These are phyloP conservation scores for Exidia glandulosa DNA, from an alignment of 768 basidiomycete genomes.

Conservation along the genomic window DNA sequence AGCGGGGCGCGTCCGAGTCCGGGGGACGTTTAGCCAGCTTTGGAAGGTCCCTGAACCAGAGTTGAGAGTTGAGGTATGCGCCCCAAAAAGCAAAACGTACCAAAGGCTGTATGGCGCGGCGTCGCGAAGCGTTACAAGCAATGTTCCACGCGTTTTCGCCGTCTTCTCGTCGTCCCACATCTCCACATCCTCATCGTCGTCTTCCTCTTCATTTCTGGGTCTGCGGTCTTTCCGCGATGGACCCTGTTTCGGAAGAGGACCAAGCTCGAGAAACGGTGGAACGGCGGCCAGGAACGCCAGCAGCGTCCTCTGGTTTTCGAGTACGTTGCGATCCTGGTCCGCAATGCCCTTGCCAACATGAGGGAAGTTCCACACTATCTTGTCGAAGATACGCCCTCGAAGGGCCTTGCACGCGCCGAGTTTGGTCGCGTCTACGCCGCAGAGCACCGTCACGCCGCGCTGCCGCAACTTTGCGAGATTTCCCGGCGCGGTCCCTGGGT, in stretches of 20 bases:
- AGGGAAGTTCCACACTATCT: slow-evolving; percentile 91
- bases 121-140: slow-evolving; percentile 81
- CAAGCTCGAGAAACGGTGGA: slow-evolving; percentile 44
- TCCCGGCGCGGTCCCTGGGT: slow-evolving; percentile 52
- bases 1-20: slow-evolving; percentile 50
- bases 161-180: slow-evolving; percentile 8
- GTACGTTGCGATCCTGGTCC: slow-evolving; percentile 87
- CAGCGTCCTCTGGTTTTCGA: slow-evolving; percentile 76
- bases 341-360: slow-evolving; percentile 90
- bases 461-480: slow-evolving; percentile 46
- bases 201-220: slow-evolving; percentile 26
- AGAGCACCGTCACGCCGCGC: slow-evolving; percentile 60
- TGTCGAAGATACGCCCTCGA: slow-evolving; percentile 59
- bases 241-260: slow-evolving; percentile 37
- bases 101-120: slow-evolving; percentile 81
- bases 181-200: slow-evolving; percentile 5
- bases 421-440: slow-evolving; percentile 74
- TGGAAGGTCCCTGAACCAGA: slow-evolving; percentile 53
- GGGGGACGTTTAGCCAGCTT: slow-evolving; percentile 68
- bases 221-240: slow-evolving; percentile 20
- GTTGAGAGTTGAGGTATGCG: not conserved
- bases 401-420: slow-evolving; percentile 49
- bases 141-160: slow-evolving; percentile 50
- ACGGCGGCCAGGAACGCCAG: slow-evolving; percentile 74
- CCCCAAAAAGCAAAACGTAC: slow-evolving; percentile 28